phyloP scores from a whole-genome alignment of 1,139 yeast genomes.

The Yamadazyma conglobata region DNA sequence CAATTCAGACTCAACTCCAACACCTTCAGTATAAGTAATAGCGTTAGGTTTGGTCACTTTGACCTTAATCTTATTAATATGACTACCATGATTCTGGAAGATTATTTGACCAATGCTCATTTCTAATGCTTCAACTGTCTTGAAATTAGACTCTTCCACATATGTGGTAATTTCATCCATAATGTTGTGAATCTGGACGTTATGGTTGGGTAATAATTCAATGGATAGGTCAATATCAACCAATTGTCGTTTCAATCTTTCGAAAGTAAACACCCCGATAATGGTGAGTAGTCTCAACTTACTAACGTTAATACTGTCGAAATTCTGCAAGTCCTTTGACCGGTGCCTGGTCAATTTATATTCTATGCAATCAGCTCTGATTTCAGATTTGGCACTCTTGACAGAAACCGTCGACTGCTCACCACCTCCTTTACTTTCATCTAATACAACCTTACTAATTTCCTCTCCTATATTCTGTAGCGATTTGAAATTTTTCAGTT shows the following conservation, averaged over 20 bases:
- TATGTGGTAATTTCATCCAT: constrained; percentile 49
- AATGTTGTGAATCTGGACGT: constrained; percentile 31
- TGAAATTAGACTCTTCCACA: constrained; percentile 73
- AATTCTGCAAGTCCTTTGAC: constrained; percentile 15
- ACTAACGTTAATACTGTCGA: constrained; percentile 46
- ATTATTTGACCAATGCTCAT: constrained; percentile 67
- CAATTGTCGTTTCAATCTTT: constrained; percentile 73
- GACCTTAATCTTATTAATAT: constrained; percentile 45
- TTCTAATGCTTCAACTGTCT: constrained; percentile 91
- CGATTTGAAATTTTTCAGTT: constrained; percentile 47
- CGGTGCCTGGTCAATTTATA: constrained; percentile 32
- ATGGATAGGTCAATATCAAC: constrained; percentile 59
- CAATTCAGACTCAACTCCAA: constrained; percentile 75
- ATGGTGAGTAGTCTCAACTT: constrained; percentile 64
- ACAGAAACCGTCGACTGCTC: constrained; percentile 44
- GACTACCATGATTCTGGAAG: constrained; percentile 33
- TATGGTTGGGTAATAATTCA: constrained; percentile 36
- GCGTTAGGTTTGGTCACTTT: constrained; percentile 86
- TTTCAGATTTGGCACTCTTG: constrained; percentile 50
- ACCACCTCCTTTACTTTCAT: constrained; percentile 50
- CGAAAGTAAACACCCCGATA: constrained; percentile 90
- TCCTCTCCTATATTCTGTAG: constrained; percentile 56
- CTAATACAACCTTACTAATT: constrained; percentile 48
- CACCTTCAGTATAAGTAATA: constrained; percentile 80
- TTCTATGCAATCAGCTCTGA: constrained; percentile 51